phyloP scores from a whole-genome alignment of 768 basidiomycete genomes.

The Suillus cothurnatus region DNA sequence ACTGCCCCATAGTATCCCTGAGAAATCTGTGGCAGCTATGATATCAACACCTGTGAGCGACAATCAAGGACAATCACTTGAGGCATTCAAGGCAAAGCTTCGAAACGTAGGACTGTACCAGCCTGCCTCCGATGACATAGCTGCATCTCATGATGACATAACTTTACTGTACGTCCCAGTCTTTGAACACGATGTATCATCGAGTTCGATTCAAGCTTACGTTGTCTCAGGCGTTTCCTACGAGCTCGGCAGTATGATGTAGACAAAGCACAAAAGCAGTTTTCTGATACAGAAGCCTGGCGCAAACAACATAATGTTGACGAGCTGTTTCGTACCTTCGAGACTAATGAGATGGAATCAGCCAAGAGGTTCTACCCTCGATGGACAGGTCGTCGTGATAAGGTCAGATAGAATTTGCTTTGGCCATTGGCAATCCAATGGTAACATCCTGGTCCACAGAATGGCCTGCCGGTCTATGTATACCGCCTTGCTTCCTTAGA shows the following conservation, averaged over 20 bases:
- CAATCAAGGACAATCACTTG: conserved; percentile 27
- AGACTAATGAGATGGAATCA: conserved; percentile 57
- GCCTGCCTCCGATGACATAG: conserved; percentile 31
- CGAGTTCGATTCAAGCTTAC: conserved; percentile 4
- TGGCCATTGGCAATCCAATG: not conserved
- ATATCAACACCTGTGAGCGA: not conserved
- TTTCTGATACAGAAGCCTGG: conserved; percentile 70
- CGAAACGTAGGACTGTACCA: conserved; percentile 53
- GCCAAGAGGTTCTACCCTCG: conserved; percentile 71
- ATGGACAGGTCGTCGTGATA: conserved; percentile 81
- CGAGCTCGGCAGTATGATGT: conserved; percentile 75
- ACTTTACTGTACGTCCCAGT: conserved; percentile 58
- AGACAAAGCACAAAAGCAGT: conserved; percentile 67
- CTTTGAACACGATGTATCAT: not conserved
- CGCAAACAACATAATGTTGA: conserved; percentile 61
- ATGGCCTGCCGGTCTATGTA: conserved; percentile 75
- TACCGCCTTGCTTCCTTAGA: conserved; percentile 68
- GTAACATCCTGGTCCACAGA: conserved; percentile 35
- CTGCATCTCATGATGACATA: conserved; percentile 62
- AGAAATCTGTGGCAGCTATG: not conserved
- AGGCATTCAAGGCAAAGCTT: conserved; percentile 56
- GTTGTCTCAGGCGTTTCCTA: conserved; percentile 68
- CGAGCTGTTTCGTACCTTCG: conserved; percentile 62
- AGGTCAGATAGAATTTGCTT: conserved; percentile 41
- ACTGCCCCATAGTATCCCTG: not conserved